Evolutionary conservation across 371 early-diverging fungal genomes (phyloP), one percentile per base, ranked within the genome.

Genomic region (Amoeboaphelidium protococcarum): DNA sequence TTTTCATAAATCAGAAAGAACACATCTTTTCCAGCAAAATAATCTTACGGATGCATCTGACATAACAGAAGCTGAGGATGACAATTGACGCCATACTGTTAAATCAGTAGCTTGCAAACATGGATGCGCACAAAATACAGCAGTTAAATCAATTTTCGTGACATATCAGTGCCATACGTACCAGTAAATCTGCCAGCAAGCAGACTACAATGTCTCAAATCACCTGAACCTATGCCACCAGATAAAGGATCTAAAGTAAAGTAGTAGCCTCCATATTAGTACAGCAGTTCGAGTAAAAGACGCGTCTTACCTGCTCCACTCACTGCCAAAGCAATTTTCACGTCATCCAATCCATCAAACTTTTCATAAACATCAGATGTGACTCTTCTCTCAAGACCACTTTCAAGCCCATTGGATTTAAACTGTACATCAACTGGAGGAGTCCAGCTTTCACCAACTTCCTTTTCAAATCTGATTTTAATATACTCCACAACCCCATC

Each of bases 281-380:
- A 23, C 16, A 55, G 56, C 46, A 55, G 37, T 26, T 55, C 56
- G 13, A 55, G 50, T 13, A 55, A 45, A 40, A 47, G 45, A 23
- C 56, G 50, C 23, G 56, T 55, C 48, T 55, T 55, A 23, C 56
- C 56, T 42, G 56, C 41, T n/a, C 56, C 56, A 26, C 56, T 56
- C 25, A 55, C 52, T 41, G 47, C 42, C 20, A 55, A 41, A 40
- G 48, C 26, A 1, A 55, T 16, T 50, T 55, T 55, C n/a, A 55
- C 27, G 52, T 55, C 47, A 26, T 55, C 46, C 6, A 26, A 23
- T n/a, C 13, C 46, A 47, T 56, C 47, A n/a, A n/a, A n/a, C n/a
- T n/a, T n/a, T n/a, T n/a, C n/a, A 25, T 31, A 37, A 26, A 13
- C 4, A 31, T 56, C 50, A 4, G 12, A 10, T 19, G 57, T 54